Evolutionary conservation across 2,329 filamentous ascomycete species (phyloP).

Genomic region (Madurella fahalii): DNA sequence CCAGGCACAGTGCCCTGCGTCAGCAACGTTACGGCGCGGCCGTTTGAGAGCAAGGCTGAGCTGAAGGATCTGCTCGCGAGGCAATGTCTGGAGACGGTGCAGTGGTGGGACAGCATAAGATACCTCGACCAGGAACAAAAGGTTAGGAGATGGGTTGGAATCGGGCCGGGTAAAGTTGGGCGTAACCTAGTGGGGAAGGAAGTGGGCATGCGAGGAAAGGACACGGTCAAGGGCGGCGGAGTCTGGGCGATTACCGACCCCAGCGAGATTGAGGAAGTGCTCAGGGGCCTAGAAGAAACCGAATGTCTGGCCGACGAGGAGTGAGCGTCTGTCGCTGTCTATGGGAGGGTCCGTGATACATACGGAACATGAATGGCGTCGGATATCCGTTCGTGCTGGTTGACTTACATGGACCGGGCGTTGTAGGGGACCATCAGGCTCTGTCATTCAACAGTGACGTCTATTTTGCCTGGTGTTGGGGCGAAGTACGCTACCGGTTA

Average conservation of each 20-base stretch:
- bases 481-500: no score
- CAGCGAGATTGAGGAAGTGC: slow-evolving; percentile 65
- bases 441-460: background rate
- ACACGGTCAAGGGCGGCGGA: slow-evolving; percentile 78
- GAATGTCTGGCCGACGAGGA: slow-evolving; percentile 50
- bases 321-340: background rate
- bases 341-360: background rate
- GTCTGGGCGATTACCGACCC: slow-evolving; percentile 90
- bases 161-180: slow-evolving; percentile 90
- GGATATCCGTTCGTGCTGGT: background rate
- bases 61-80: slow-evolving; percentile 75
- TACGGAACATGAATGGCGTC: no score
- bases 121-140: slow-evolving; percentile 82
- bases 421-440: background rate
- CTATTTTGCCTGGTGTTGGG: no score
- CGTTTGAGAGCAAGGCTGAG: slow-evolving; percentile 69
- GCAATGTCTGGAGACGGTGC: slow-evolving; percentile 85
- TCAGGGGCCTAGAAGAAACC: slow-evolving; percentile 63
- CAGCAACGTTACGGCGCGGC: slow-evolving; percentile 78
- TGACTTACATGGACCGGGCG: background rate
- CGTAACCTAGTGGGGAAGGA: slow-evolving; percentile 93
- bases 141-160: slow-evolving; percentile 82
- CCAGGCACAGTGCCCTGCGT: slow-evolving; percentile 73
- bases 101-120: slow-evolving; percentile 90
- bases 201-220: slow-evolving; percentile 77